Base-by-base conservation (phyloP, 2,329 filamentous ascomycete genomes). In the Chaetothyriales sp. region DNA sequence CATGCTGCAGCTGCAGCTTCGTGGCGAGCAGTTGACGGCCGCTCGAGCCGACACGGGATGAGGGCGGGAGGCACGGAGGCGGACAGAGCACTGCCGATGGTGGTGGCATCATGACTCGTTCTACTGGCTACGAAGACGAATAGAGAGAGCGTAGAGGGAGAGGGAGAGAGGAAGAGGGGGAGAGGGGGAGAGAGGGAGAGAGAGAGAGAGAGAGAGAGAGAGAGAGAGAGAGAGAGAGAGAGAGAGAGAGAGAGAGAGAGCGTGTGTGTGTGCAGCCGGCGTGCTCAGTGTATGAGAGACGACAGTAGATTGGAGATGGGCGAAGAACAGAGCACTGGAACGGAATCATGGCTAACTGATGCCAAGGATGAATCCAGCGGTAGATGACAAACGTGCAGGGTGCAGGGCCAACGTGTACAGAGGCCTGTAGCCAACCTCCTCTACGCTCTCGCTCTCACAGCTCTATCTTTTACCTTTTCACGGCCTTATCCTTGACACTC, bases 1-100 rank as follows among this genome's bases (percentile, higher is more conserved):
- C 15, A 72, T 81, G 51, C 71, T 72, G 48, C 70, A 68, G 51
- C 58, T 80, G 51, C 78, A 81, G 61, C 69, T 72, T 53, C 76
- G 80, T 33, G 59, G 59, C 15, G 56, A 52, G 33, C 43, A 56
- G 51, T 48, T 58, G 50, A 52, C 52, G 46, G 33, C 33, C 10
- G 33, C 33, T 15, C 9, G 13, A 40, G 2, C 33, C 2, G 33
- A 40, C 4, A 13, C 13, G 33, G 33, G 15, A 13, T 40, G 13
- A 40, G 33, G 10, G 13, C 3, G 13, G 33, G 7, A 4, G n/a
- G n/a, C n/a, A n/a, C n/a, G n/a, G n/a, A n/a, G n/a, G n/a, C n/a
- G 10, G 33, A 10, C 33, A 40, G 8, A 40, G 15, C 13, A 10
- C 4, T 15, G 33, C 15, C 33, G 15, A 40, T 25, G 22, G 33